Percentiles rank a stretch among this genome's conserved stretches.
Evolutionary conservation across 2,329 filamentous ascomycete genomes (phyloP).

Genomic region (Trichoderma lentiforme): DNA sequence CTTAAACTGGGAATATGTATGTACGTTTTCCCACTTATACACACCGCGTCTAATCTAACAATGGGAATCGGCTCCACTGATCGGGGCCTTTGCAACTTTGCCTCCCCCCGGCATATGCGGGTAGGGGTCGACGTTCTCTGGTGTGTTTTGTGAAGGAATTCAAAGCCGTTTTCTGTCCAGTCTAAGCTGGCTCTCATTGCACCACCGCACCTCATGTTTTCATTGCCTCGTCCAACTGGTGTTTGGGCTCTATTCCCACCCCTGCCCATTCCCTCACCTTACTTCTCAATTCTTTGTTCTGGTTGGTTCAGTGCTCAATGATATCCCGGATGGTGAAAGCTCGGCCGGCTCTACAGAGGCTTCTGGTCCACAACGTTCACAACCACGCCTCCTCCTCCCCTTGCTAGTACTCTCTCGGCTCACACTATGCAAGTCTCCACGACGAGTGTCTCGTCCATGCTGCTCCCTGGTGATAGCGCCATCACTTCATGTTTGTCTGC

Average conservation of each 20-base stretch:
- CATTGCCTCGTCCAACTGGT: slow-evolving; percentile 12
- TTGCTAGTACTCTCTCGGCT: slow-evolving; percentile 30
- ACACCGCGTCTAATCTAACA: slow-evolving; percentile 15
- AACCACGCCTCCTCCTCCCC: slow-evolving; percentile 20
- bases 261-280: slow-evolving; percentile 21
- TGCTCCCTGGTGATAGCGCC: slow-evolving; percentile 27
- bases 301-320: slow-evolving; percentile 17
- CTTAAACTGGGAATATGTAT: not conserved
- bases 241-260: slow-evolving; percentile 24
- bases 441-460: slow-evolving; percentile 33
- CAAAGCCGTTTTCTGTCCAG: slow-evolving; percentile 1
- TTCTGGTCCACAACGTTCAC: slow-evolving; percentile 24
- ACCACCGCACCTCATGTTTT: slow-evolving; percentile 19
- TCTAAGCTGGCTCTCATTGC: slow-evolving; percentile 11
- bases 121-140: slow-evolving; percentile 3
- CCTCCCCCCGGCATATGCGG: slow-evolving; percentile 12
- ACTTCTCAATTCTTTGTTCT: slow-evolving; percentile 16
- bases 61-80: slow-evolving; percentile 13
- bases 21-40: slow-evolving; percentile 8
- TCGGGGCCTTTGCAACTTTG: slow-evolving; percentile 5
- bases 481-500: slow-evolving; percentile 34
- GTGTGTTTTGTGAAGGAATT: slow-evolving; percentile 1
- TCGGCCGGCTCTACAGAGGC: slow-evolving; percentile 14
- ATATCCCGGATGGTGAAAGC: slow-evolving; percentile 6
- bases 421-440: slow-evolving; percentile 36